Conservation (phyloP, 2,329 filamentous ascomycete species). For the Fusarium setosum region DNA sequence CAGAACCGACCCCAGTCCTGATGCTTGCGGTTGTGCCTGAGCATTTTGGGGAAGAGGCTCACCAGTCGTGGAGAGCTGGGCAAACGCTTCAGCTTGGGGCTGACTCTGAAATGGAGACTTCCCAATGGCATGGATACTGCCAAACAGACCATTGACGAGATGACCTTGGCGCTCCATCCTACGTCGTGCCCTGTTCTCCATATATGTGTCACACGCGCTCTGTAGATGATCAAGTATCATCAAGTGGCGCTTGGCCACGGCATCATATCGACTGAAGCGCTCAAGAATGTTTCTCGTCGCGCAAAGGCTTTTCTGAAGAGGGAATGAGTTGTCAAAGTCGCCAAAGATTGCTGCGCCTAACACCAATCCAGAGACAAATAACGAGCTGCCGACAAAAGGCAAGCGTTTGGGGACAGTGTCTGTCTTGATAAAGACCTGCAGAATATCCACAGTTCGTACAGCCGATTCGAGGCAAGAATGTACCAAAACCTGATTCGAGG, state of each 20-base stretch:
- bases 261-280: conserved; percentile 33
- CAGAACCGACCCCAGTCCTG: not conserved
- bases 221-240: conserved; percentile 40
- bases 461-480: conserved; percentile 51
- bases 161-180: conserved; percentile 39
- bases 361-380: conserved; percentile 57
- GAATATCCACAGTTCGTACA: conserved; percentile 50
- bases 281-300: conserved; percentile 38
- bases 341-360: conserved; percentile 58
- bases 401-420: conserved; percentile 53
- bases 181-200: conserved; percentile 34
- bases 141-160: conserved; percentile 39
- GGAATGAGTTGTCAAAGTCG: conserved; percentile 53
- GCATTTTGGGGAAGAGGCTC: not conserved
- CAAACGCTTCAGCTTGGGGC: not conserved
- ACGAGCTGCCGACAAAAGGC: conserved; percentile 58
- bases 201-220: conserved; percentile 35
- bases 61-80: not conserved
- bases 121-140: conserved; percentile 37
- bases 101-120: conserved; percentile 10
- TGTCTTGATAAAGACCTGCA: conserved; percentile 49
- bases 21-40: conserved; percentile 6
- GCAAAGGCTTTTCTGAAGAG: conserved; percentile 42
- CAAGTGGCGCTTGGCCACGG: conserved; percentile 37
- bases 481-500: conserved; percentile 42